phyloP scores from a whole-genome alignment of 1,284 basidiomycete species.

The Moniliella sp. region DNA sequence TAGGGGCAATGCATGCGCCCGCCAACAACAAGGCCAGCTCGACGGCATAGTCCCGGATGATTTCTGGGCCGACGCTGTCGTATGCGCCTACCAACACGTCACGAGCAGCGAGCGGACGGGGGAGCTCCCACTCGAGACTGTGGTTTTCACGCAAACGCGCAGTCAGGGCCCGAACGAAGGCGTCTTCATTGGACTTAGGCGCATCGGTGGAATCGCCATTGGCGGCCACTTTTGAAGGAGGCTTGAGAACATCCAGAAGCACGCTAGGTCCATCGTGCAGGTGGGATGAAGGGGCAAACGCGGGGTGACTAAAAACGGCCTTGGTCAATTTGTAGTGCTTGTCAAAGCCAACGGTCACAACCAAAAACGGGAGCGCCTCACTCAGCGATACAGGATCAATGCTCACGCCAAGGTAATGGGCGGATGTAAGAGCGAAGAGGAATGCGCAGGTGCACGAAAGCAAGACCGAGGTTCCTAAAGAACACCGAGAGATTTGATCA shows the following conservation, averaged over 20 bases:
- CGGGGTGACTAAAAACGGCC: slow-evolving; percentile 69
- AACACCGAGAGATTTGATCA: too few species aligned
- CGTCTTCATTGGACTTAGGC: too few species aligned
- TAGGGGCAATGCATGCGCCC: slow-evolving; percentile 66
- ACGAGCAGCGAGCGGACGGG: slow-evolving; percentile 45
- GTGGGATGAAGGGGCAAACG: slow-evolving; percentile 38
- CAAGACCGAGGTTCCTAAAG: slow-evolving; percentile 60
- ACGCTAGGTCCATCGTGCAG: too few species aligned
- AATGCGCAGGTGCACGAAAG: slow-evolving; percentile 69
- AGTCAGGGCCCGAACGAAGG: slow-evolving; percentile 31
- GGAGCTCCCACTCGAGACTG: too few species aligned
- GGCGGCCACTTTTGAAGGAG: too few species aligned
- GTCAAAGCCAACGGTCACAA: slow-evolving; percentile 91
- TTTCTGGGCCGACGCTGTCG: slow-evolving; percentile 52
- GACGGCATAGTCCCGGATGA: slow-evolving; percentile 75
- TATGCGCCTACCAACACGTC: slow-evolving; percentile 67
- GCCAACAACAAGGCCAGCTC: slow-evolving; percentile 72
- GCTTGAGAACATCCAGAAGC: too few species aligned
- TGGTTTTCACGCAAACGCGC: slow-evolving; percentile 28
- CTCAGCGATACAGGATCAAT: slow-evolving; percentile 79
- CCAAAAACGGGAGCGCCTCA: slow-evolving; percentile 87
- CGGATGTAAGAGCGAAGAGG: slow-evolving; percentile 62
- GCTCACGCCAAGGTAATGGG: slow-evolving; percentile 59
- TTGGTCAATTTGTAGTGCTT: slow-evolving; percentile 79
- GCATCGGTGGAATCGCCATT: too few species aligned